Percentiles rank a stretch among this genome's conserved stretches.
phyloP scores from a whole-genome alignment of 140 eudicot genomes.

The Senecio squalidus region DNA sequence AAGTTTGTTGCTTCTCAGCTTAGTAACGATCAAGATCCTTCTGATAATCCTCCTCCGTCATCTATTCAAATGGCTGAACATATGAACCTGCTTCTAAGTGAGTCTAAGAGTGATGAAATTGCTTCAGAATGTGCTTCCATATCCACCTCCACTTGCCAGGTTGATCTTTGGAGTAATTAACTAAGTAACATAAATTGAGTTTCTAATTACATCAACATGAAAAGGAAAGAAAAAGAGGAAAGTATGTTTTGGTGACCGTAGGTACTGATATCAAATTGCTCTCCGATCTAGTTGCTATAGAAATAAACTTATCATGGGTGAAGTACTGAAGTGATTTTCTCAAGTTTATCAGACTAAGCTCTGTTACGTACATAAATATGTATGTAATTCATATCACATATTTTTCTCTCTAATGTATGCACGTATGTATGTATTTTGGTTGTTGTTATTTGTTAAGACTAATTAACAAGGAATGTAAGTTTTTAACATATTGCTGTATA shows the following conservation, averaged over 20 bases:
- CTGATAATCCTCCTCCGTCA: constrained; percentile 28
- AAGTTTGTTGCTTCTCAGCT: constrained; percentile 86
- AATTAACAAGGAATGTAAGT: constrained; percentile 15
- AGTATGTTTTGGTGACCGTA: constrained; percentile 23
- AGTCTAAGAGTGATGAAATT: constrained; percentile 42
- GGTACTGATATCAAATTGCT: constrained; percentile 17
- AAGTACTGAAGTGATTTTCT: constrained; percentile 15
- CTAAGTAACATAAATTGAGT: background rate
- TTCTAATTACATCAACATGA: constrained; percentile 16
- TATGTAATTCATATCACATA: constrained; percentile 22
- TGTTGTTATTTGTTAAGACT: constrained; percentile 20
- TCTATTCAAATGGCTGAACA: constrained; percentile 48
- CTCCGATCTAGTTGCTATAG: constrained; percentile 21
- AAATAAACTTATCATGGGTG: constrained; percentile 29
- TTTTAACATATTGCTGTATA: background rate
- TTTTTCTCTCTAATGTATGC: constrained; percentile 14
- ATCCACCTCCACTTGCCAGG: constrained; percentile 52
- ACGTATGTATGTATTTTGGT: constrained; percentile 17
- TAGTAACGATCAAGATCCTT: constrained; percentile 43
- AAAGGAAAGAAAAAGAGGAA: constrained; percentile 12
- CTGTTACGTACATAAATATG: constrained; percentile 14
- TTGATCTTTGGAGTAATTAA: constrained; percentile 59
- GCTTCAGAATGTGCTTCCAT: constrained; percentile 55
- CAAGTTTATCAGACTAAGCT: constrained; percentile 10
- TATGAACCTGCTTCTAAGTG: constrained; percentile 35